Evolutionary conservation across 1,284 basidiomycete species (phyloP), one percentile per base, ranked within the genome.

Genomic region (Phenoliferia sp.): DNA sequence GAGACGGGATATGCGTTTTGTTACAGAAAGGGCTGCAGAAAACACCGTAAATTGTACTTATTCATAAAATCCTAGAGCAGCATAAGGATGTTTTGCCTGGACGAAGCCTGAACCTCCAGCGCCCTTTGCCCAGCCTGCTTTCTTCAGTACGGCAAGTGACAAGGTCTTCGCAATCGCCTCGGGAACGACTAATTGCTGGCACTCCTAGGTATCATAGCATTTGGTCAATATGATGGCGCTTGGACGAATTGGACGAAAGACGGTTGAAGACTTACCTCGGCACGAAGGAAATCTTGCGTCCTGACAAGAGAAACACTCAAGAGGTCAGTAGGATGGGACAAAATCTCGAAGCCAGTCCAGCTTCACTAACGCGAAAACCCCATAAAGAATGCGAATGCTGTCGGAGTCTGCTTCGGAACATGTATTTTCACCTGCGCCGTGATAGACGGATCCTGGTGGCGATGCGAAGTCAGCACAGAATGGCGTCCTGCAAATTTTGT

Each of bases 351-450:
- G 12, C 12, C 12, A 44, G 12, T 12, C 39, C 39, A 44, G 39
- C 12, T n/a, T n/a, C n/a, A 22, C 39, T 44, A 12, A 44, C 39
- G 39, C 62, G n/a, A 64, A 64, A 26, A 64, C 39, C 31, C 55
- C 63, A 52, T 58, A 64, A 2, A 64, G 44, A 28, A 56, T 56
- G 15, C 54, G 16, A 19, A 59, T 6, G 15, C 50, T 28, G 57
- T 59, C 33, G 12, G 63, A 33, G 29, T 39, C 35, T 19, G 44
- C 63, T 2, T 19, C 12, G 9, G 26, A 22, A 28, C 56, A 59
- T 6, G 56, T 59, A 57, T 64, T 64, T 17, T 55, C 63, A 26
- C 55, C 39, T 17, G 63, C 63, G 56, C 63, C 63, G 44, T 64
- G 63, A 32, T 58, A 58, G 2, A 33, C 17, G 28, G 55, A 58